A percentile compares a stretch with the other conserved stretches of the same genome.
Conservation (phyloP, 768 basidiomycete species). For the Panus rudis region DNA sequence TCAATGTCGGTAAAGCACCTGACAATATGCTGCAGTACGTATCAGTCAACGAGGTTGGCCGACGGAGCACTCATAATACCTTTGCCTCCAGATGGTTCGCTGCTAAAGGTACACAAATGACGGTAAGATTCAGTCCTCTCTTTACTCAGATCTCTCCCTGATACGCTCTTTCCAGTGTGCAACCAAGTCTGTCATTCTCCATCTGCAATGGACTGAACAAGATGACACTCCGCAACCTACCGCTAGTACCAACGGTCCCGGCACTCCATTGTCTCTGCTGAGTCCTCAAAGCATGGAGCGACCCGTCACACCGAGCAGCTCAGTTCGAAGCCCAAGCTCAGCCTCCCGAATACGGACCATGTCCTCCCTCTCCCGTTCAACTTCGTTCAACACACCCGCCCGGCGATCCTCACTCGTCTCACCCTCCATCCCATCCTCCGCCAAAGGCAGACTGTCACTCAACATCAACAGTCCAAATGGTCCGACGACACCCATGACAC, state of each 20-base stretch:
- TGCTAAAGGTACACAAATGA: slow-evolving; percentile 85
- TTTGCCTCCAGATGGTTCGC: slow-evolving; percentile 65
- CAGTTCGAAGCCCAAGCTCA: slow-evolving; percentile 13
- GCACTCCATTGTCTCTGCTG: slow-evolving; percentile 10
- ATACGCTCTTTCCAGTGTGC: slow-evolving; percentile 52
- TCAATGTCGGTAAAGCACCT: slow-evolving; percentile 72
- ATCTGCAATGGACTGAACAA: slow-evolving; percentile 80
- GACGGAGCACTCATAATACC: background rate
- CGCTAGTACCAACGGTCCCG: slow-evolving; percentile 8
- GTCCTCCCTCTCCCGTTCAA: slow-evolving; percentile 50
- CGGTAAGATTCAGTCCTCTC: slow-evolving; percentile 41
- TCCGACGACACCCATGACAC: slow-evolving; percentile 39
- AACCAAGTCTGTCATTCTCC: slow-evolving; percentile 80
- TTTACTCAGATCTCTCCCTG: background rate
- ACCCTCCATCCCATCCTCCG: slow-evolving; percentile 11
- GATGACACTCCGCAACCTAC: slow-evolving; percentile 23
- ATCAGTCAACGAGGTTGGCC: slow-evolving; percentile 1
- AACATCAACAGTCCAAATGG: slow-evolving; percentile 25
- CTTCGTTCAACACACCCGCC: slow-evolving; percentile 40
- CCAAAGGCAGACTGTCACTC: slow-evolving; percentile 34
- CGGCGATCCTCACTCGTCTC: slow-evolving; percentile 26
- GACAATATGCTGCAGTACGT: slow-evolving; percentile 79
- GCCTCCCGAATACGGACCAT: slow-evolving; percentile 31
- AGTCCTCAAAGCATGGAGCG: slow-evolving; percentile 8
- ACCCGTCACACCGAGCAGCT: slow-evolving; percentile 14